Percentiles rank a stretch among this genome's conserved stretches.
Conservation (phyloP, 305 asterid species). For the Euphrasia arctica region DNA sequence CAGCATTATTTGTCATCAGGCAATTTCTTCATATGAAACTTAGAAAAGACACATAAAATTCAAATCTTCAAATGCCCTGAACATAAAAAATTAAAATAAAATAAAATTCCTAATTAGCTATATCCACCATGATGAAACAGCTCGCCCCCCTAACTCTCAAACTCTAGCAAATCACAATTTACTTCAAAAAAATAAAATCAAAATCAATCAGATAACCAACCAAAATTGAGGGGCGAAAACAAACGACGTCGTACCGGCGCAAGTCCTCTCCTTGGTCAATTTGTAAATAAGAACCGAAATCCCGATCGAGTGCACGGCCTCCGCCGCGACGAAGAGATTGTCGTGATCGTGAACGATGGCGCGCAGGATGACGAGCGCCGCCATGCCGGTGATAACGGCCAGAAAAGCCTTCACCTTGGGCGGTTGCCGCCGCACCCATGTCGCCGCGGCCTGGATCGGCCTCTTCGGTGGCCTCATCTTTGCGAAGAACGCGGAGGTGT, state of each 20-base stretch:
- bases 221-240: neutral
- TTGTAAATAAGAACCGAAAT: slow-evolving; percentile 79
- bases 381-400: slow-evolving; percentile 76
- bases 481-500: neutral
- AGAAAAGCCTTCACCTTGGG: slow-evolving; percentile 90
- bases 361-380: slow-evolving; percentile 74
- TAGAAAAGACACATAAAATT: neutral
- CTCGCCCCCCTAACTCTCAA: neutral
- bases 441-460: slow-evolving; percentile 66
- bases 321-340: slow-evolving; percentile 88
- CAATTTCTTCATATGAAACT: neutral
- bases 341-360: slow-evolving; percentile 90
- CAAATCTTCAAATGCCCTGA: slow-evolving; percentile 20
- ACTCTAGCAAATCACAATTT: slow-evolving; percentile 15
- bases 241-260: slow-evolving; percentile 59
- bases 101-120: slow-evolving; percentile 3
- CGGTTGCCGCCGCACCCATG: slow-evolving; percentile 93
- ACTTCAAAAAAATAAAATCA: neutral
- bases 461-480: slow-evolving; percentile 59
- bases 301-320: slow-evolving; percentile 85
- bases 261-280: slow-evolving; percentile 86
- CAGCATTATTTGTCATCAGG: slow-evolving; percentile 20
- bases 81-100: neutral
- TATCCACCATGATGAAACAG: neutral
- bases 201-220: neutral